These are phyloP conservation scores for Echium plantagineum DNA, from an alignment of 257 asterid genomes.

Conservation along the genomic window DNA sequence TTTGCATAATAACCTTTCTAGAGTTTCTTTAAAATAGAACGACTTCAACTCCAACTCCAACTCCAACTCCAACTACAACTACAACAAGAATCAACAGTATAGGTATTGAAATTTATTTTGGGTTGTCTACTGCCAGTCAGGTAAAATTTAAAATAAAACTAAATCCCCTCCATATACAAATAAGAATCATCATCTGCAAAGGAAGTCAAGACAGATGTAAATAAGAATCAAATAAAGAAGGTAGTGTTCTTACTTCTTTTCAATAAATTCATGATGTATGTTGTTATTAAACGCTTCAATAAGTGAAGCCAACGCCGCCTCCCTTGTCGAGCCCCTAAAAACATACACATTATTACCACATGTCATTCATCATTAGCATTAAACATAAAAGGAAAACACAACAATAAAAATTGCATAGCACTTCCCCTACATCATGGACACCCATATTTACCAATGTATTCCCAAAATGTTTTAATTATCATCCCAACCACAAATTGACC, in stretches of 20 bases:
- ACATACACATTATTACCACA: constrained; percentile 1
- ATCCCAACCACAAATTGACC: no score
- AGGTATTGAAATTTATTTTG: no score
- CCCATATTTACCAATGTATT: not conserved
- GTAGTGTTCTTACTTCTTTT: constrained; percentile 42
- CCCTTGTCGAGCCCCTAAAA: constrained; percentile 84
- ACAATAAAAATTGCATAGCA: not conserved
- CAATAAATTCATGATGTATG: constrained; percentile 61
- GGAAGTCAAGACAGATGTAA: not conserved
- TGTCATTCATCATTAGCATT: not conserved
- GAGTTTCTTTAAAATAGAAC: not conserved
- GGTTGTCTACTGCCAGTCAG: no score
- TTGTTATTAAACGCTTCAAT: constrained; percentile 62
- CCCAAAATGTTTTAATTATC: not conserved
- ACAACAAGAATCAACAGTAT: no score
- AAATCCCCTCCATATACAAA: no score
- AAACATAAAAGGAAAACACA: not conserved
- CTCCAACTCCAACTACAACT: no score
- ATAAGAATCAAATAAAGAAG: not conserved
- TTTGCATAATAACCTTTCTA: not conserved
- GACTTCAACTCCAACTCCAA: no score
- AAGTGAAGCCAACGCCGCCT: constrained; percentile 67
- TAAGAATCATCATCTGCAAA: not conserved
- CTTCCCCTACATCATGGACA: not conserved
- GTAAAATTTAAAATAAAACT: no score